Evolutionary conservation across 805 yeast species (phyloP), one percentile per base, ranked within the genome.

Genomic region (Cyberlindnera suaveolens): DNA sequence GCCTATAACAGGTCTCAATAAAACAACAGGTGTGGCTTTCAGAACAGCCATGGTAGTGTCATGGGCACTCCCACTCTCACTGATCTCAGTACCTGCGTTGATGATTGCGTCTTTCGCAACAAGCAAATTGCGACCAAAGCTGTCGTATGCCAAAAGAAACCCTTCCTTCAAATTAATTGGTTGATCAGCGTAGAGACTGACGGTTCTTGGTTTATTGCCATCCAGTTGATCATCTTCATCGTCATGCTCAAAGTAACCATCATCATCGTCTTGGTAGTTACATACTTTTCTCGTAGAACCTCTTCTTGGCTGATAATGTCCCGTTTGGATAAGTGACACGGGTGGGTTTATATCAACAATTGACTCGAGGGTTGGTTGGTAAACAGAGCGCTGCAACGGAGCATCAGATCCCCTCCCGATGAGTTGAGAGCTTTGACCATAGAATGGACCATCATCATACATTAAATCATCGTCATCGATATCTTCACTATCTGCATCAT

Each of bases 1-100:
- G 2, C 97, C 98, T 53, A 90, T 88, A 48, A 88, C 73, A 2
- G 97, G 96, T 35, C 96, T 63, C 2, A 90, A 71, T 14, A 90
- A 62, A 16, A 87, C 81, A 14, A 87, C 77, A 0, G 97, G 97
- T 1, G 95, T 78, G 0, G 84, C 87, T 49, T 75, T 77, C 13
- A 85, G 81, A 13, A 88, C 69, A 1, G 87, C 80, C 16, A 70
- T 63, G 0, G 86, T 75, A 0, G 90, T 86, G 5, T 73, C 82
- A 52, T 77, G 82, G 0, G 87, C 78, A 46, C 73, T 77, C 0
- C 78, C 82, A 26, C 82, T 71, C n/a, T 75, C 82, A 23, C 78
- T 70, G 8, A 87, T 75, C 34, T 79, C 83, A 5, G 72, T 66
- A 15, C 80, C 75, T 5, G 91, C 78, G 9, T 72, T 72, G 36